A percentile compares a stretch with the other conserved stretches of the same genome.
phyloP scores from a whole-genome alignment of 2,329 filamentous ascomycete genomes.

The Nigrospora oryzae region DNA sequence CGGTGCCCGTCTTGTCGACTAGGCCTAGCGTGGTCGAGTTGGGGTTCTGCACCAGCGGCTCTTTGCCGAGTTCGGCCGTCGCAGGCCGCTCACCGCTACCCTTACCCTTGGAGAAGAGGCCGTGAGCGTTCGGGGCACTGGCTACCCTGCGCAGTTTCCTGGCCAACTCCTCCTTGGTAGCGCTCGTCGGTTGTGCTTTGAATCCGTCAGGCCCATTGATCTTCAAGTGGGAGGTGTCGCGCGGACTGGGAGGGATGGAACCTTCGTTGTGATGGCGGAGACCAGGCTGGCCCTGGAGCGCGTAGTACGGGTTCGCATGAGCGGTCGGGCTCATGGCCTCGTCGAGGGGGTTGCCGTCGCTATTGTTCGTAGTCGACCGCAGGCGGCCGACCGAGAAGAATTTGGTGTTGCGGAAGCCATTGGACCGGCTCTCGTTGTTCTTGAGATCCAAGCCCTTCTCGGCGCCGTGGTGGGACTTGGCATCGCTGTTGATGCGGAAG shows the following conservation, averaged over 20 bases:
- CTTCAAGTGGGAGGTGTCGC: conserved; percentile 77
- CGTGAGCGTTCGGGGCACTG: conserved; percentile 94
- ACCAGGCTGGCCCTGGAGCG: conserved; percentile 87
- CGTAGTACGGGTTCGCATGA: conserved; percentile 94
- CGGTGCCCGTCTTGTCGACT: conserved; percentile 32
- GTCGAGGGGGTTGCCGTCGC: conserved; percentile 85
- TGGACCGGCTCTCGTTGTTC: conserved; percentile 51
- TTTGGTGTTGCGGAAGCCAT: conserved; percentile 72
- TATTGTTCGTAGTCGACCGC: conserved; percentile 82
- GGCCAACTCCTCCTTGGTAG: conserved; percentile 88
- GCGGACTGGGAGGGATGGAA: conserved; percentile 85
- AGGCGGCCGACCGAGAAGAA: conserved; percentile 81
- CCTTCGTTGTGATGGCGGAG: conserved; percentile 91
- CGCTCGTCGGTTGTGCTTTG: conserved; percentile 61
- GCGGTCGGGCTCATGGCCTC: conserved; percentile 86
- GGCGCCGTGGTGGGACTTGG: conserved; percentile 26
- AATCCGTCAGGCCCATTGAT: conserved; percentile 58
- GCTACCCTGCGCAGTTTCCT: conserved; percentile 88
- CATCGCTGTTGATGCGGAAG: conserved; percentile 51
- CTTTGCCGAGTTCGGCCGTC: conserved; percentile 80
- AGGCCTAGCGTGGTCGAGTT: conserved; percentile 37
- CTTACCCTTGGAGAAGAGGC: conserved; percentile 63
- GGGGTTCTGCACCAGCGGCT: conserved; percentile 57
- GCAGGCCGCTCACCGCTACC: conserved; percentile 60
- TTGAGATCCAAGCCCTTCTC: conserved; percentile 29